Evolutionary conservation across 2,329 filamentous ascomycete genomes (phyloP), one percentile per base, ranked within the genome.

Genomic region (Xylariaceae sp.): DNA sequence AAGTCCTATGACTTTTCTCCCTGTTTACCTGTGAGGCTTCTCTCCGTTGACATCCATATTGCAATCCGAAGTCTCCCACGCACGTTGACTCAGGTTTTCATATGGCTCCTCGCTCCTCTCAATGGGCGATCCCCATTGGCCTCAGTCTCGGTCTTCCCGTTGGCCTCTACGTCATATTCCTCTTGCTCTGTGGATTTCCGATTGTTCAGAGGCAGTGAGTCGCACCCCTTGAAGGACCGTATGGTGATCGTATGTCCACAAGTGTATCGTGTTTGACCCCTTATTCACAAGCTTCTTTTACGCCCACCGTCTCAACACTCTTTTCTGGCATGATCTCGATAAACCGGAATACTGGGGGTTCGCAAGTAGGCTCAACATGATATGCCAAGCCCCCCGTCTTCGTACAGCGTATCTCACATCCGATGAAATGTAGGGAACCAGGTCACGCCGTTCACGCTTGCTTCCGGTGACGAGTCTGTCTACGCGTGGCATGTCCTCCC

Each of bases 401-500:
- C 13, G 10, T 13, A 45, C 42, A 45, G 3, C 18, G 47, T 34
- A 55, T 54, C 60, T 72, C 67, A 57, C 23, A 57, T 13, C 34
- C 4, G 15, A 30, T 47, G 51, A 15, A 18, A 15, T 53, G 30
- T 52, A 93, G 89, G 85, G 70, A 91, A 92, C 66, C 93, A 97
- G 75, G 88, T 96, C 2, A 92, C 90, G 4, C 89, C 93, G 0
- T 97, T 97, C 72, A 85, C 83, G 52, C 75, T 97, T 44, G 76
- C 75, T 3, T 94, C 91, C 1, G 92, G 97, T 72, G 84, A 86
- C 45, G 87, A 92, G 73, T 84, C 78, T 1, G 76, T 97, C 15
- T 95, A 94, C 70, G 89, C 89, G 30, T 97, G 93, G 93, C 93
- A 97, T 70, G 82, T 97, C 57, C 77, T 97, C 53, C 93, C 93